phyloP scores from a whole-genome alignment of 2,329 filamentous ascomycete species.

The Stagonosporopsis rhizophila region DNA sequence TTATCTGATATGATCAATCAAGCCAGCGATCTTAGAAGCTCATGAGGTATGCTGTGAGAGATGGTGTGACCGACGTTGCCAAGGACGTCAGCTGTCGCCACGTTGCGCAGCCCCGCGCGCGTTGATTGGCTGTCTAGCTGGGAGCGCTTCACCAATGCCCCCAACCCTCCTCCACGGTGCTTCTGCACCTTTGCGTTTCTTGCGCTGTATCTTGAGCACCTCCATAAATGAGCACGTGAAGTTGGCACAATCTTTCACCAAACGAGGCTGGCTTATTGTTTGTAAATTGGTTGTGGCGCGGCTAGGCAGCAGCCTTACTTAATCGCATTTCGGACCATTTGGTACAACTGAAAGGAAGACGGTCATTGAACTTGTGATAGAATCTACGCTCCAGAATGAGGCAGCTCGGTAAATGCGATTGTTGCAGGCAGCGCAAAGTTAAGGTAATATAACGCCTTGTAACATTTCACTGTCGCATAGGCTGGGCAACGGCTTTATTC shows the following conservation, averaged over 20 bases:
- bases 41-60: background rate
- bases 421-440: slow-evolving; percentile 10
- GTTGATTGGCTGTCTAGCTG: background rate
- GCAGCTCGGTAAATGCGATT: slow-evolving; percentile 12
- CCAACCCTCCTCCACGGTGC: background rate
- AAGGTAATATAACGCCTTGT: background rate
- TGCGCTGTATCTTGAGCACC: too few relatives aligned
- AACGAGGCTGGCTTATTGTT: too few relatives aligned
- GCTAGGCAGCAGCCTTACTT: too few relatives aligned
- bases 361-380: too few relatives aligned
- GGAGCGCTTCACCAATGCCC: background rate
- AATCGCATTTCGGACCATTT: background rate
- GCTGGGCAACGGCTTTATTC: too few relatives aligned
- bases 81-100: background rate
- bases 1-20: too few relatives aligned
- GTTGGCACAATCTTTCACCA: too few relatives aligned
- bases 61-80: background rate
- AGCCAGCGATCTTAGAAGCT: too few relatives aligned
- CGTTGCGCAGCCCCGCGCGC: background rate
- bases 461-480: background rate
- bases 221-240: too few relatives aligned
- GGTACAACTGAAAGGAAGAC: too few relatives aligned
- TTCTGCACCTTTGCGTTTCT: background rate
- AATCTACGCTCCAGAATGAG: background rate
- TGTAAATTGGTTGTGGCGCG: too few relatives aligned